These are phyloP conservation scores for Boletus subparvulus DNA, from an alignment of 768 basidiomycete genomes.

Conservation along the genomic window DNA sequence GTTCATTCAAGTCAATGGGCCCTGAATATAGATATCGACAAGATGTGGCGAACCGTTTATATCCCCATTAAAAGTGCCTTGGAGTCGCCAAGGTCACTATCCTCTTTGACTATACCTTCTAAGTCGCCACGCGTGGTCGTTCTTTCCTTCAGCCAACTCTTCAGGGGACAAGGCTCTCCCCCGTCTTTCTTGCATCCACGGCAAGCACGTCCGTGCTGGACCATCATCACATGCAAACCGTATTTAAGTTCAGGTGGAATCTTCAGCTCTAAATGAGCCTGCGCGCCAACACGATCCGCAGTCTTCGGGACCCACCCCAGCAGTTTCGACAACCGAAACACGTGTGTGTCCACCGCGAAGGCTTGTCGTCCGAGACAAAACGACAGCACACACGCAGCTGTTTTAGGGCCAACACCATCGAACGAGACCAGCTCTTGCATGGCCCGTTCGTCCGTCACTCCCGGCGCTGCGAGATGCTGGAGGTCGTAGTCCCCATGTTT, in stretches of 20 bases:
- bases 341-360: conserved; percentile 66
- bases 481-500: conserved; percentile 55
- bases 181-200: conserved; percentile 49
- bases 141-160: conserved; percentile 35
- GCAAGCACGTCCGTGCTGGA: conserved; percentile 54
- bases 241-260: conserved; percentile 56
- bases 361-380: conserved; percentile 61
- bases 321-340: conserved; percentile 52
- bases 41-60: neutral
- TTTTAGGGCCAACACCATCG: conserved; percentile 61
- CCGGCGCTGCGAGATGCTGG: conserved; percentile 45
- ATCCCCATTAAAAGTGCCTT: neutral
- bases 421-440: conserved; percentile 59
- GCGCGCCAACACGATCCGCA: conserved; percentile 51
- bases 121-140: conserved; percentile 15
- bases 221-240: conserved; percentile 57
- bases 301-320: conserved; percentile 41
- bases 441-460: conserved; percentile 44
- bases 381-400: conserved; percentile 59
- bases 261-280: conserved; percentile 54
- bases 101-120: conserved; percentile 9
- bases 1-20: neutral
- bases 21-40: neutral
- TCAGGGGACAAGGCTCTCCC: conserved; percentile 36
- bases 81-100: neutral